phyloP scores from a whole-genome alignment of 306 rosid genomes.

The Cucurbita ficifolia region DNA sequence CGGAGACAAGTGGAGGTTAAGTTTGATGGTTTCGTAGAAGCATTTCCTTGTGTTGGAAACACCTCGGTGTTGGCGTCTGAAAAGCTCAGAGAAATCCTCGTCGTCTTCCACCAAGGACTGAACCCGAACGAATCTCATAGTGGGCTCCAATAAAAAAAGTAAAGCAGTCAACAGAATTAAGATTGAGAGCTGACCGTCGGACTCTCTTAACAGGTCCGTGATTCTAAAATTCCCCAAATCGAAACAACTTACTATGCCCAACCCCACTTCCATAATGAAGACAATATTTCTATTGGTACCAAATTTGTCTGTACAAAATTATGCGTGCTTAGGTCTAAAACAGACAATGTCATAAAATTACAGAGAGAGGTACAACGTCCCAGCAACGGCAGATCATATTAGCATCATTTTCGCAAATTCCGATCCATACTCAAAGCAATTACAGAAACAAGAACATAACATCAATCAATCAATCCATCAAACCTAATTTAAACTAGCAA shows the following conservation, averaged over 20 bases:
- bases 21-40: neutral
- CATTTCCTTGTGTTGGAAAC: neutral
- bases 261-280: neutral
- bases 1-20: neutral
- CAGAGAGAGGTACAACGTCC: neutral
- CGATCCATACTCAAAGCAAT: neutral
- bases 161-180: conserved; percentile 1
- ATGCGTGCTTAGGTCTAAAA: neutral
- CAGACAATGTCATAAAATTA: neutral
- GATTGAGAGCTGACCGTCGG: neutral
- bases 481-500: neutral
- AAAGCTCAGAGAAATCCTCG: conserved; percentile 2
- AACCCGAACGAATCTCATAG: conserved; percentile 1
- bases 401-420: neutral
- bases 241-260: neutral
- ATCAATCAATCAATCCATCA: neutral
- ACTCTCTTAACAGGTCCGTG: neutral
- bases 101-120: neutral
- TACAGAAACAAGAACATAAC: neutral
- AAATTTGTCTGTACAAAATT: neutral
- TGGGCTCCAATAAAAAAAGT: conserved; percentile 5
- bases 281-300: neutral
- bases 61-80: neutral
- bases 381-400: neutral
- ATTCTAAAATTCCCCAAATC: neutral